phyloP scores from a whole-genome alignment of 305 asterid species.

The Fraxinus sp. region DNA sequence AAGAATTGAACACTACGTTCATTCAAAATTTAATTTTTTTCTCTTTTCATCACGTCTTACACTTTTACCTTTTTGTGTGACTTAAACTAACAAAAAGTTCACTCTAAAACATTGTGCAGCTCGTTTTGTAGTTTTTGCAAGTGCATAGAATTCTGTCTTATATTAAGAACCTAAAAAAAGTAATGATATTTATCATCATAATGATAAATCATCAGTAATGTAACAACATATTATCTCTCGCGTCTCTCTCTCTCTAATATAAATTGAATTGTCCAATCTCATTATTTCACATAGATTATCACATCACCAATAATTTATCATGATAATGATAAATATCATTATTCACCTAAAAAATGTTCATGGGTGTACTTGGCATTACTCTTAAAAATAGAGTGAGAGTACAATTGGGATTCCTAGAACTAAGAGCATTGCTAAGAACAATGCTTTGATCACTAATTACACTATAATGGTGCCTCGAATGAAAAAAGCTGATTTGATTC shows the following conservation, averaged over 20 bases:
- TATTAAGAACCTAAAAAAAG: too few relatives aligned
- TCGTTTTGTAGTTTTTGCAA: neutral
- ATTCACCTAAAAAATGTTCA: too few relatives aligned
- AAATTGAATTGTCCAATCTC: too few relatives aligned
- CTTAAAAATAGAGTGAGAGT: constrained; percentile 26
- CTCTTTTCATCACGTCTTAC: neutral
- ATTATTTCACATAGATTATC: too few relatives aligned
- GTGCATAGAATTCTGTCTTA: neutral
- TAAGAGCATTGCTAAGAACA: constrained; percentile 47
- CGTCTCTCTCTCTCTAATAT: too few relatives aligned
- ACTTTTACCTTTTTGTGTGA: neutral
- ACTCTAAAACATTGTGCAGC: neutral
- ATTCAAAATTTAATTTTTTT: too few relatives aligned
- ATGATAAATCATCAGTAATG: too few relatives aligned
- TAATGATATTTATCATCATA: too few relatives aligned
- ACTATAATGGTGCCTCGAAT: constrained; percentile 35
- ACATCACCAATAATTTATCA: too few relatives aligned
- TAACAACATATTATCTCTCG: too few relatives aligned
- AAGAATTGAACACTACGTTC: neutral
- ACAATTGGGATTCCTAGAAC: constrained; percentile 38
- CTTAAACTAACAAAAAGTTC: neutral
- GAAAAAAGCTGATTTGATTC: constrained; percentile 50
- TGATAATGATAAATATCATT: too few relatives aligned
- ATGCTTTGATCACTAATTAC: constrained; percentile 38
- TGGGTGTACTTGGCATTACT: neutral